These are phyloP conservation scores for Cruciata laevipes DNA, from an alignment of 257 asterid species.

Conservation along the genomic window DNA sequence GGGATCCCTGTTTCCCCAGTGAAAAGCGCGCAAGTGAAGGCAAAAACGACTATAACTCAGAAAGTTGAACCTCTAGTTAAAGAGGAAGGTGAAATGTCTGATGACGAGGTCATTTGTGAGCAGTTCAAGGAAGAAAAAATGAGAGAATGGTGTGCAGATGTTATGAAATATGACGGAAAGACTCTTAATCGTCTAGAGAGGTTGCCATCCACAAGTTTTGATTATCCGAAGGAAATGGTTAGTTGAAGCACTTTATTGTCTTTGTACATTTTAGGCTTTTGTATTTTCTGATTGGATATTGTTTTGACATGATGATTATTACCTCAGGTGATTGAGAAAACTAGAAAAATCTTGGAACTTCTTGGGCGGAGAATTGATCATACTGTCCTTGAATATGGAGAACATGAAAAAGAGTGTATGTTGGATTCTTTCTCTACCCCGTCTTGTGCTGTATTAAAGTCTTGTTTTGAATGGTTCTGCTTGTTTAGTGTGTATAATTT, in stretches of 20 bases:
- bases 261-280: conserved; percentile 6
- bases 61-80: conserved; percentile 75
- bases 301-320: conserved; percentile 13
- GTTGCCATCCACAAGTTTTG: conserved; percentile 84
- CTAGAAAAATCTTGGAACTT: conserved; percentile 86
- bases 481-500: background rate
- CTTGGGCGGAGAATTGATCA: conserved; percentile 93
- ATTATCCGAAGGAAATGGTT: conserved; percentile 90
- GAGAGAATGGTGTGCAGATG: conserved; percentile 99
- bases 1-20: conserved; percentile 51
- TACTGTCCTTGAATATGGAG: conserved; percentile 60
- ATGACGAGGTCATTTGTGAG: conserved; percentile 83
- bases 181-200: conserved; percentile 83
- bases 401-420: conserved; percentile 84
- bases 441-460: background rate
- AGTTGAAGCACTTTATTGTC: conserved; percentile 3
- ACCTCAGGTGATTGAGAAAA: conserved; percentile 75
- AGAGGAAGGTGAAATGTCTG: conserved; percentile 99
- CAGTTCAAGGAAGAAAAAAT: conserved; percentile 97
- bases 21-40: conserved; percentile 35
- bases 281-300: conserved; percentile 8
- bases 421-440: background rate
- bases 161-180: conserved; percentile 72
- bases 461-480: background rate
- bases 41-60: conserved; percentile 52